These are phyloP conservation scores for Tetramitus jugosus DNA, from an alignment of 208 protist species.

Conservation along the genomic window DNA sequence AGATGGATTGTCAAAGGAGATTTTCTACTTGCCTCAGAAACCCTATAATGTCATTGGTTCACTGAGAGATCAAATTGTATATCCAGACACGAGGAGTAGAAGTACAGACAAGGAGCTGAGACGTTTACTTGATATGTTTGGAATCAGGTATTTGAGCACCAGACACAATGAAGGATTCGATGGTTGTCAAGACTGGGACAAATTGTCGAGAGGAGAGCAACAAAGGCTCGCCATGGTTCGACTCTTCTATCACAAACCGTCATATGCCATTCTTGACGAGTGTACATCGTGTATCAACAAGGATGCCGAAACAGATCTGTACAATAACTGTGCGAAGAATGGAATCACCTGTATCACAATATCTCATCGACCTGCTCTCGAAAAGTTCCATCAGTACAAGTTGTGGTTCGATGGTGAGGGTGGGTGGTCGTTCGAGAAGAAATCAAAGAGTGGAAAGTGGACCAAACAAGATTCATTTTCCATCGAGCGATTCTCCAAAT, in stretches of 20 bases:
- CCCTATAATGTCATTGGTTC: slow-evolving; percentile 28
- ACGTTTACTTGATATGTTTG: background rate
- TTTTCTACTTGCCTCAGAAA: slow-evolving; percentile 24
- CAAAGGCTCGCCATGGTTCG: slow-evolving; percentile 42
- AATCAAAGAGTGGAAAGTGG: too few species aligned
- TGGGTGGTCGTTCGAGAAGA: slow-evolving; percentile 7
- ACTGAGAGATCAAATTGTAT: slow-evolving; percentile 41
- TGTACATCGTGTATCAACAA: slow-evolving; percentile 46
- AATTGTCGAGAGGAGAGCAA: slow-evolving; percentile 11
- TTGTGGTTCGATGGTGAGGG: slow-evolving; percentile 65
- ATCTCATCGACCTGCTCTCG: slow-evolving; percentile 29
- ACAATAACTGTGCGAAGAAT: slow-evolving; percentile 47
- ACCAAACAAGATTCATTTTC: too few species aligned
- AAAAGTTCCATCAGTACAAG: slow-evolving; percentile 38
- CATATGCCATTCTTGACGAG: slow-evolving; percentile 50
- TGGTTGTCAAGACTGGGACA: slow-evolving; percentile 11
- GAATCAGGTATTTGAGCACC: slow-evolving; percentile 3
- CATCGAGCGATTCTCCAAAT: too few species aligned
- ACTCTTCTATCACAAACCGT: slow-evolving; percentile 47
- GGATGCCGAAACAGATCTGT: slow-evolving; percentile 37
- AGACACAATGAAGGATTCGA: slow-evolving; percentile 1
- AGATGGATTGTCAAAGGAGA: slow-evolving; percentile 22
- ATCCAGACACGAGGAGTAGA: slow-evolving; percentile 27
- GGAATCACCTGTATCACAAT: slow-evolving; percentile 46
- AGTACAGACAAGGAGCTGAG: background rate